Evolutionary conservation across 164 flowering plant species (phyloP).

Genomic region (Stephania yunnanensis): DNA sequence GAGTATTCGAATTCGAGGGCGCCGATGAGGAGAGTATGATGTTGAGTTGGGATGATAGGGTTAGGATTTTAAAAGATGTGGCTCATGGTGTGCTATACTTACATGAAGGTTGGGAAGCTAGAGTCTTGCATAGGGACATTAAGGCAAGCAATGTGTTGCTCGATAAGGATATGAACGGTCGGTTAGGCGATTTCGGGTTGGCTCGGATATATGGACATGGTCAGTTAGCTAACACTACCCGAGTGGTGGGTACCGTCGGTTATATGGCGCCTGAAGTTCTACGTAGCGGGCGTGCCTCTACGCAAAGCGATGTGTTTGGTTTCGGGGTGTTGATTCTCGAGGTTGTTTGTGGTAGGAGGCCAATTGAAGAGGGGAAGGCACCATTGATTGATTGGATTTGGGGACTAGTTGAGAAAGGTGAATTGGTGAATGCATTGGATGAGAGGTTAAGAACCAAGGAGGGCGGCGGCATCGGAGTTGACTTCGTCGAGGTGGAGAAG

Average conservation of each 20-base stretch:
- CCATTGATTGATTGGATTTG: conserved; percentile 37
- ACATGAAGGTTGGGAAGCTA: conserved; percentile 46
- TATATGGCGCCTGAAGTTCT: conserved; percentile 52
- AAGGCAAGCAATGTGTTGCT: conserved; percentile 51
- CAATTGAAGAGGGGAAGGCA: conserved; percentile 31
- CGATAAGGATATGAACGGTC: conserved; percentile 41
- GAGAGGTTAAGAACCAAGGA: conserved; percentile 19
- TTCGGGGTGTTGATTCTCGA: conserved; percentile 43
- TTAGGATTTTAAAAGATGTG: conserved; percentile 33
- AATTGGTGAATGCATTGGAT: conserved; percentile 29
- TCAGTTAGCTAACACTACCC: conserved; percentile 24
- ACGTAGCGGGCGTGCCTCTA: conserved; percentile 34
- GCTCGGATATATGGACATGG: conserved; percentile 35
- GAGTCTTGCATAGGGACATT: conserved; percentile 46
- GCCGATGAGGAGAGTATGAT: conserved; percentile 5
- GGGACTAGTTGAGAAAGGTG: conserved; percentile 30
- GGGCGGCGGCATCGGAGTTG: conserved; percentile 17
- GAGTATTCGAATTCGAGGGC: conserved; percentile 28
- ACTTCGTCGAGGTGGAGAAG: conserved; percentile 26
- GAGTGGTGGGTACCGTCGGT: conserved; percentile 46
- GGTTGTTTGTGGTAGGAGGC: conserved; percentile 35
- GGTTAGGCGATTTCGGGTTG: conserved; percentile 43
- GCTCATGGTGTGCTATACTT: conserved; percentile 37
- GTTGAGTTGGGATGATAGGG: conserved; percentile 34
- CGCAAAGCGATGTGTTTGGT: conserved; percentile 41